Base-by-base conservation (phyloP, 768 basidiomycete species). In the Symmetrospora coprosmae region DNA sequence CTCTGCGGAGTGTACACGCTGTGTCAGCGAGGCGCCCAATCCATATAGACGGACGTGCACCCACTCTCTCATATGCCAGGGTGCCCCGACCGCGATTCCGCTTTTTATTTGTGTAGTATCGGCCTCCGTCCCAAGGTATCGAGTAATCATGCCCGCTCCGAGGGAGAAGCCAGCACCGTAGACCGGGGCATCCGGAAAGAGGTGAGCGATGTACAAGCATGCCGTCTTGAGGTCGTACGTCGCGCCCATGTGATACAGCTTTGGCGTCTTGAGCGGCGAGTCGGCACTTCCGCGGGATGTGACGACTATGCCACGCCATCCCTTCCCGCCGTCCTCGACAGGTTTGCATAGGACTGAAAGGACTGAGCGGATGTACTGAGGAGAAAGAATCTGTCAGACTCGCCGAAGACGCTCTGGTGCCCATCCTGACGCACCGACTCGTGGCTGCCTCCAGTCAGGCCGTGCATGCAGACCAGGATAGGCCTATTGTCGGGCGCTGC, bases 281-380 rank as follows among this genome's bases (percentile, higher is more conserved):
- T 85, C 84, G 53, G 89, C 90, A 86, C 89, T 92, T 69, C 89
- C 90, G 67, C 91, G 80, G 73, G 85, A 91, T 74, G 92, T 94
- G 70, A 91, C 79, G 8, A 96, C 88, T 13, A 85, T 83, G 4
- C 80, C 91, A 60, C 94, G 79, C 72, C 86, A 92, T 16, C 90
- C 59, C 23, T 60, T 25, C 25, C 59, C 59, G 13, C 59, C 50
- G 28, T 60, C 33, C 13, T 76, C 70, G 83, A 83, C 14, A 83
- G 84, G 61, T 81, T 83, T 49, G 80, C 78, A 27, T 2, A 97
- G 75, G 45, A 94, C 78, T 28, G 30, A 25, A 4, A 58, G 28
- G 2, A 58, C 43, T 14, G 40, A 45, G 25, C 55, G 39, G 19
- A 58, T 46, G 28, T 58, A 58, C 55, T 58, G 55, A 4, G 27